Percentiles rank a stretch among this genome's conserved stretches.
phyloP scores from a whole-genome alignment of 2,329 filamentous ascomycete species.

The Myriosclerotinia scirpicola region DNA sequence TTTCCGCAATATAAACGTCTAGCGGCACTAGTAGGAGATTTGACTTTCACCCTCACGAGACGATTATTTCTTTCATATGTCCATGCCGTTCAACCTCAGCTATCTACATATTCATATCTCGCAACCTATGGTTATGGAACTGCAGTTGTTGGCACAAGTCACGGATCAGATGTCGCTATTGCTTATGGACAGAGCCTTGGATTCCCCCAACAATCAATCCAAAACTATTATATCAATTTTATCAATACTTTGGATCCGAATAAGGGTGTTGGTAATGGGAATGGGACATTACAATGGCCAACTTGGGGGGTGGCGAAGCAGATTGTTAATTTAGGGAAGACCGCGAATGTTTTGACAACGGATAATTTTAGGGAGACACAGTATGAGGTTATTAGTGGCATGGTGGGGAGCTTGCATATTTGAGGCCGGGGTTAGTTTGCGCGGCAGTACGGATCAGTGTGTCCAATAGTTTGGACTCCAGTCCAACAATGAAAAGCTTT shows the following conservation, averaged over 20 bases:
- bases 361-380: not conserved
- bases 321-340: not conserved
- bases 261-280: conserved; percentile 50
- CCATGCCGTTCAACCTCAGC: conserved; percentile 50
- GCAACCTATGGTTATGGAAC: conserved; percentile 69
- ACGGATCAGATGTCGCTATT: conserved; percentile 66
- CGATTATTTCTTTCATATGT: conserved; percentile 59
- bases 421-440: not conserved
- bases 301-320: not conserved
- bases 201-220: conserved; percentile 50
- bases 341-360: not conserved
- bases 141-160: conserved; percentile 72
- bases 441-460: too few relatives aligned
- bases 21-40: conserved; percentile 72
- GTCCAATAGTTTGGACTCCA: too few relatives aligned
- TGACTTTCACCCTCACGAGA: conserved; percentile 70
- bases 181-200: conserved; percentile 51
- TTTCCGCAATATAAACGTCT: conserved; percentile 77
- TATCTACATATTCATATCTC: conserved; percentile 73
- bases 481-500: too few relatives aligned
- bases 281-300: conserved; percentile 42
- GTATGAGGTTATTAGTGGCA: not conserved
- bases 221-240: conserved; percentile 72
- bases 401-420: not conserved
- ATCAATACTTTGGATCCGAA: conserved; percentile 72